Evolutionary conservation across 345 rosid genomes (phyloP).

Genomic region (Barbarea vulgaris): DNA sequence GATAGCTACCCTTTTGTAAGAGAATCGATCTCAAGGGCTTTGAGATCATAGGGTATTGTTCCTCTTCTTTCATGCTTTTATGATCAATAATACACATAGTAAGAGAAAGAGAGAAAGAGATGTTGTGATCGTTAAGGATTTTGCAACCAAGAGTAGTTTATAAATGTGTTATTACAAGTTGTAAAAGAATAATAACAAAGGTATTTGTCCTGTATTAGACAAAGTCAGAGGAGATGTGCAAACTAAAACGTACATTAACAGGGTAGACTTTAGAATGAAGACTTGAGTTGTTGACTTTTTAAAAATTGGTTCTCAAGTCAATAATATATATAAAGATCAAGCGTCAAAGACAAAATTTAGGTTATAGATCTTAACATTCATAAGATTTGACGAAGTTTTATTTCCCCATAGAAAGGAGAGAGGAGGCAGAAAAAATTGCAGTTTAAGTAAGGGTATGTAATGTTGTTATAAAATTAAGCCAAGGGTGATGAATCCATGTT

Average conservation of each 20-base stretch:
- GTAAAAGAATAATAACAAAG: conserved; percentile 19
- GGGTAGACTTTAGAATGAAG: conserved; percentile 23
- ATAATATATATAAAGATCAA: not conserved
- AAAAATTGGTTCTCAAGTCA: not conserved
- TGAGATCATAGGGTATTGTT: conserved; percentile 9
- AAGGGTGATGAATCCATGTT: not conserved
- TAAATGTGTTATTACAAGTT: conserved; percentile 30
- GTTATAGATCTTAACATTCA: conserved; percentile 16
- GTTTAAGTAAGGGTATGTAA: conserved; percentile 9
- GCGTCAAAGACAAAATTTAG: conserved; percentile 16
- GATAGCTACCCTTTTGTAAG: conserved; percentile 13
- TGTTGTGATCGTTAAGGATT: conserved; percentile 9
- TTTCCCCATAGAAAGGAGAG: conserved; percentile 1
- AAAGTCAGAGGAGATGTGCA: conserved; percentile 26
- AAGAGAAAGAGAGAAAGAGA: conserved; percentile 1
- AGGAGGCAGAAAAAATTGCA: not conserved
- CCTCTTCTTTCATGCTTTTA: conserved; percentile 34
- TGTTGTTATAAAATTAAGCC: not conserved
- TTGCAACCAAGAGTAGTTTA: conserved; percentile 7
- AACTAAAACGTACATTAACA: not conserved
- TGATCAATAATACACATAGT: conserved; percentile 17
- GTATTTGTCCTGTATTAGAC: conserved; percentile 9
- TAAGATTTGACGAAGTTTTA: not conserved
- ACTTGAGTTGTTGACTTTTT: conserved; percentile 1
- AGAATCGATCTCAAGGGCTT: conserved; percentile 26